Evolutionary conservation across 108 stramenopile genomes (phyloP), one percentile per base, ranked within the genome.

Genomic region (Nitzschia sp.): DNA sequence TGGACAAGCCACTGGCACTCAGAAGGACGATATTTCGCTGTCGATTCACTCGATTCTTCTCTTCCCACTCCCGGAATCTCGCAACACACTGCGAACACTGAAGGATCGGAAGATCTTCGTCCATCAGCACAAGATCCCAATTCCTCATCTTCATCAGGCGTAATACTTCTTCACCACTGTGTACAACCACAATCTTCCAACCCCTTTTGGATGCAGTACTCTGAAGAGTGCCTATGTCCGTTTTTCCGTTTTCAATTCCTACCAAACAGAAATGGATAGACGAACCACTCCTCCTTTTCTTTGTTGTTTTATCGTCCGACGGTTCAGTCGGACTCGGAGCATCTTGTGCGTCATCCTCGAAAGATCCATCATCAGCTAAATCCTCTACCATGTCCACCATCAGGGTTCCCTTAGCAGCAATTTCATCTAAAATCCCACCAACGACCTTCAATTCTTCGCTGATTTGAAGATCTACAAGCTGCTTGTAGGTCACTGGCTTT

Each of bases 401-500:
- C 52, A 47, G 5, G 22, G 58, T 58, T 13, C 73, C 63, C 16
- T 50, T 47, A 17, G 58, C 35, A 38, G 27, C 63, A 5, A 68
- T 60, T 25, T 74, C 65, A 45, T 77, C 75, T 6, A 71, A 60
- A 31, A 54, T 21, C 21, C 62, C 71, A 16, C 44, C 55, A 23
- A 58, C 25, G 28, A 32, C 16, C 22, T 17, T 62, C 54, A 68
- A 54, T 59, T 48, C 28, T 27, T 77, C 62, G 52, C 73, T 67
- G 13, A 66, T 28, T n/a, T 69, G 54, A 2, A 89, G 35, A 35
- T 86, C 88, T 32, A 63, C 80, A 41, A 89, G 55, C 15, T 68
- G 64, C 50, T 89, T 86, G 33, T 80, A 46, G 16, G 81, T 81
- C 26, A 86, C 63, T 4, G 88, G 88, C 56, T 89, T 89, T 1